Evolutionary conservation across 148 eudicot genomes (phyloP), one percentile per base, ranked within the genome.

Genomic region (Chenopodium album): DNA sequence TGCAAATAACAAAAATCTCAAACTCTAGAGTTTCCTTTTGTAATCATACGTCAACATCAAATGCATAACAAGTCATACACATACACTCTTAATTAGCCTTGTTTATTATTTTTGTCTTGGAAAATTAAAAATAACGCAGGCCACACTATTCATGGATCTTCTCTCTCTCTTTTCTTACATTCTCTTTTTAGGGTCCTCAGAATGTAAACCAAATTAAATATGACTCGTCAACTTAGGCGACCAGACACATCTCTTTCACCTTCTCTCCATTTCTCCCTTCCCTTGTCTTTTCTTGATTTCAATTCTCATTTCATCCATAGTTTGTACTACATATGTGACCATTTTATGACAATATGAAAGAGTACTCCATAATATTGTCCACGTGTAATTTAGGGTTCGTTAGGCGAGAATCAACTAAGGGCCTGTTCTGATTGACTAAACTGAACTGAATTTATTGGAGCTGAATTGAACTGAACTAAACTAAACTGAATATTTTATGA

Each of bases 31-130:
- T 44, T 72, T 72, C 75, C 75, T 46, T 72, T 72, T 19, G 54
- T 46, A 73, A 73, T 73, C 59, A 73, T 73, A 73, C 3, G 76
- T 73, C 76, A 0, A 73, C 76, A 73, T 73, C 76, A 73, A 12
- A 1, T 48, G 13, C 26, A 47, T 47, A 47, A 47, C 76, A 73
- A 44, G 54, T 72, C 60, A 73, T 26, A n/a, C 76, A n/a, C 76
- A 26, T 26, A 26, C 26, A 26, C 26, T 26, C 26, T 26, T 26
- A 26, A 26, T 26, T 26, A 26, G 26, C 26, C 26, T 26, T 26
- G 26, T 26, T 26, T 26, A 26, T 26, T 26, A 26, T 17, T 71
- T 71, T 71, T 41, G 75, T 41, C 75, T 71, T 37, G 75, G 50
- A 71, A 71, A 71, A 71, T 71, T 71, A 19, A 71, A 71, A 71